phyloP scores from a whole-genome alignment of 2,329 filamentous ascomycete genomes.

The Venturia nashicola region DNA sequence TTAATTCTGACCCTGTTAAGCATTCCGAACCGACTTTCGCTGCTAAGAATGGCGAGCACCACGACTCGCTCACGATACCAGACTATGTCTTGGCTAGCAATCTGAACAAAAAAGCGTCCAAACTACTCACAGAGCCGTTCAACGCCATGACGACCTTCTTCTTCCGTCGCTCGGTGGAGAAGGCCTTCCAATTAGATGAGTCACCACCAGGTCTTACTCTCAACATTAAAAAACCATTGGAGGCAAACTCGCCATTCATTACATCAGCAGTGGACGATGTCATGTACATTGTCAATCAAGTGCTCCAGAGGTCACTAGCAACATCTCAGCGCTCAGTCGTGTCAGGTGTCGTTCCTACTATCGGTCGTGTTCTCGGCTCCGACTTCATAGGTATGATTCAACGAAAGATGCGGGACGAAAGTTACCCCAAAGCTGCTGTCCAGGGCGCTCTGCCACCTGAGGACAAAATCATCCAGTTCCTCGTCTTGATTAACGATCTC shows the following conservation, averaged over 20 bases:
- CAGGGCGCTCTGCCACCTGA: conserved; percentile 79
- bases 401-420: conserved; percentile 93
- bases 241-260: conserved; percentile 76
- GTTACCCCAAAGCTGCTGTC: conserved; percentile 68
- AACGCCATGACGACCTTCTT: conserved; percentile 93
- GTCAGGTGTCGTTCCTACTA: conserved; percentile 62
- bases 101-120: conserved; percentile 64
- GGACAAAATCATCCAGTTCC: conserved; percentile 75
- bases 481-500: conserved; percentile 90
- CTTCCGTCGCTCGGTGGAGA: conserved; percentile 90
- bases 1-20: background rate
- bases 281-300: conserved; percentile 96
- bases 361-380: conserved; percentile 67
- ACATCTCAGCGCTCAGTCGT: conserved; percentile 75
- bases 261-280: conserved; percentile 94
- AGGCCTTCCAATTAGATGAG: conserved; percentile 94
- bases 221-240: conserved; percentile 57
- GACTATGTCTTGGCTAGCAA: conserved; percentile 67
- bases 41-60: conserved; percentile 1
- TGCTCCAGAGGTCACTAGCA: conserved; percentile 73
- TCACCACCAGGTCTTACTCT: conserved; percentile 68
- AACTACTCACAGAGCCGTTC: conserved; percentile 67
- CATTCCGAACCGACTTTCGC: background rate
- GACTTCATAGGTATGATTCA: conserved; percentile 98
- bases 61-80: conserved; percentile 47